Evolutionary conservation across 108 stramenopile species (phyloP).

Genomic region (Phaeodactylum tricornutum): DNA sequence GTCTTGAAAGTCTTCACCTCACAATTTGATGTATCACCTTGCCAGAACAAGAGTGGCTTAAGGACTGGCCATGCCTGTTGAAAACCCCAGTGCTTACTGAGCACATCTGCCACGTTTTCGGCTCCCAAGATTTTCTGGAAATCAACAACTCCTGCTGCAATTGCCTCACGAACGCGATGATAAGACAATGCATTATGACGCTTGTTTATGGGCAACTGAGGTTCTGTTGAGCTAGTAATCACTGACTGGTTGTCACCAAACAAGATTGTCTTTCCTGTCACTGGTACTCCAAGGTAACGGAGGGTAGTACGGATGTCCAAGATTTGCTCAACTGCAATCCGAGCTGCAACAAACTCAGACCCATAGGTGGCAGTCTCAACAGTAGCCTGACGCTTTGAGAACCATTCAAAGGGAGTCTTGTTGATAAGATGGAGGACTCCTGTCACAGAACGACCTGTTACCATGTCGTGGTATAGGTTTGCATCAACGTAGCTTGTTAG

Average conservation of each 20-base stretch:
- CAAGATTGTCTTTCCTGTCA: background rate
- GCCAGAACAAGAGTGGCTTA: background rate
- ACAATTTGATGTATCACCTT: background rate
- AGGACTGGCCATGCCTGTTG: background rate
- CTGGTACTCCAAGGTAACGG: constrained; percentile 4
- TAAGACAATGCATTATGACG: constrained; percentile 7
- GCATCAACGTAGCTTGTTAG: constrained; percentile 8
- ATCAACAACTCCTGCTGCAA: constrained; percentile 1
- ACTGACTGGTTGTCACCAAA: constrained; percentile 11
- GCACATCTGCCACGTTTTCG: constrained; percentile 5
- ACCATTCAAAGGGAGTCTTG: constrained; percentile 12
- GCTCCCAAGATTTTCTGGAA: constrained; percentile 2
- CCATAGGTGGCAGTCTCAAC: constrained; percentile 27
- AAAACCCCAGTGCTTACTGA: constrained; percentile 6
- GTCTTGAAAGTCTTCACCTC: too few species aligned
- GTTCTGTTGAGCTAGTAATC: background rate
- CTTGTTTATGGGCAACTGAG: background rate
- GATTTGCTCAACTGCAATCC: constrained; percentile 14
- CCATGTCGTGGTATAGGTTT: constrained; percentile 10
- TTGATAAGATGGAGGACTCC: constrained; percentile 8
- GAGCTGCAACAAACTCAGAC: constrained; percentile 23
- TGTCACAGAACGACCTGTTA: constrained; percentile 10
- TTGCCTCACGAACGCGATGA: constrained; percentile 2
- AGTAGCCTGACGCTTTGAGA: constrained; percentile 23
- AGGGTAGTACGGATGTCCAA: constrained; percentile 15